Conservation (phyloP, 1,139 yeast genomes). For the Pichia sp. region DNA sequence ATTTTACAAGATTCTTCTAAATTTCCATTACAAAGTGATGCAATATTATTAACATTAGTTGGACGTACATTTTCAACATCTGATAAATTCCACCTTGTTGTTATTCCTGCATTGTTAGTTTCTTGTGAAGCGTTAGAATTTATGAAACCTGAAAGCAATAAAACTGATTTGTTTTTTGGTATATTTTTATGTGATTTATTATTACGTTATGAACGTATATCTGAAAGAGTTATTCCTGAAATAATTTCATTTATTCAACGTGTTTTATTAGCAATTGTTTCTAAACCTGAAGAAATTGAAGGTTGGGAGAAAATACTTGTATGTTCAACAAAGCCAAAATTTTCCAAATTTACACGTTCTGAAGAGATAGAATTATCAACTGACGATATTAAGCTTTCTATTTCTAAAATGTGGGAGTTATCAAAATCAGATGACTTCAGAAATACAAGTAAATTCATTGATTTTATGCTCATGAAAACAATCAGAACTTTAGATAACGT, state of each 20-base stretch:
- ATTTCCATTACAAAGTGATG: slow-evolving; percentile 44
- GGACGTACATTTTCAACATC: slow-evolving; percentile 87
- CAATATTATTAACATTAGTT: slow-evolving; percentile 60
- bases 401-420: slow-evolving; percentile 11
- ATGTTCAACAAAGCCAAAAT: slow-evolving; percentile 14
- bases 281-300: slow-evolving; percentile 34
- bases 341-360: slow-evolving; percentile 26
- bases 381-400: slow-evolving; percentile 8
- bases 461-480: slow-evolving; percentile 5
- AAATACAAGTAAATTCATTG: slow-evolving; percentile 1
- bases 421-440: slow-evolving; percentile 1
- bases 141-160: slow-evolving; percentile 32
- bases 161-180: slow-evolving; percentile 41
- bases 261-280: slow-evolving; percentile 41
- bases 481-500: slow-evolving; percentile 9
- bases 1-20: slow-evolving; percentile 12
- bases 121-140: slow-evolving; percentile 66
- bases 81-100: slow-evolving; percentile 89
- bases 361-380: slow-evolving; percentile 16
- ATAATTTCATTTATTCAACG: slow-evolving; percentile 54
- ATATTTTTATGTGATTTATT: slow-evolving; percentile 59
- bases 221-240: slow-evolving; percentile 83
- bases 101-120: slow-evolving; percentile 73
- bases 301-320: slow-evolving; percentile 21
- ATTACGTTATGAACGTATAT: slow-evolving; percentile 65